Conservation (phyloP, 2,329 filamentous ascomycete genomes). For the Bimuria novae-zelandiae region DNA sequence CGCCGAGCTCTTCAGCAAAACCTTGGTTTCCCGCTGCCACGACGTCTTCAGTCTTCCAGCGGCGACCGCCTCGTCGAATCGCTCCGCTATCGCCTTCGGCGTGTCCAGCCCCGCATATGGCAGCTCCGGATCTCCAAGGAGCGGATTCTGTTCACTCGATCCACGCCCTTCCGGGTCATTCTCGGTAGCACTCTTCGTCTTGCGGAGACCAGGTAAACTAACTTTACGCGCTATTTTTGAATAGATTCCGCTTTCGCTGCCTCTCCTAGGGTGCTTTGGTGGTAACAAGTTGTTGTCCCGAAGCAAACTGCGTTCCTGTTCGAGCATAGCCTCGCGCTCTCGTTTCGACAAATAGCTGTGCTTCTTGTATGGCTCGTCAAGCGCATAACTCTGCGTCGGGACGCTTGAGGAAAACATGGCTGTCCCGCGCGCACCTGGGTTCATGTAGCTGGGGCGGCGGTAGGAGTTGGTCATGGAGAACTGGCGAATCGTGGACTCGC, state of each 20-base stretch:
- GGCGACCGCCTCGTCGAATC: constrained; percentile 72
- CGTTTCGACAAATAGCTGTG: constrained; percentile 54
- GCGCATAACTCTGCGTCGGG: constrained; percentile 42
- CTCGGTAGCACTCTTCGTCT: constrained; percentile 29
- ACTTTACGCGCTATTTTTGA: constrained; percentile 32
- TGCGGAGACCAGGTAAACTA: constrained; percentile 37
- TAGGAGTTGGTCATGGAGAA: constrained; percentile 67
- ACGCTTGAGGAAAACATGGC: constrained; percentile 66
- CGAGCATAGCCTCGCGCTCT: constrained; percentile 58
- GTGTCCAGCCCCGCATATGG: constrained; percentile 55
- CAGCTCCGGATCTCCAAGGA: constrained; percentile 48
- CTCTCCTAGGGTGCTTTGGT: constrained; percentile 53
- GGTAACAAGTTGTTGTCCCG: constrained; percentile 64
- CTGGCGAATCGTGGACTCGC: constrained; percentile 53
- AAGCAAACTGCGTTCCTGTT: constrained; percentile 63
- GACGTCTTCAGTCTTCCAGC: constrained; percentile 84
- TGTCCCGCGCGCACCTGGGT: constrained; percentile 71
- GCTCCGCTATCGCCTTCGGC: constrained; percentile 50
- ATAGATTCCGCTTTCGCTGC: constrained; percentile 33
- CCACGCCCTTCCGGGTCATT: constrained; percentile 38
- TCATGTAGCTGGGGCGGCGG: constrained; percentile 76
- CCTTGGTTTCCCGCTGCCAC: constrained; percentile 88
- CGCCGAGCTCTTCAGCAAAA: constrained; percentile 62
- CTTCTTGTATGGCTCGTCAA: constrained; percentile 26
- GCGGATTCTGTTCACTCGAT: constrained; percentile 53